A percentile compares a stretch with the other conserved stretches of the same genome.
Evolutionary conservation across 169 alveolate species (phyloP).

Genomic region (Besnoitia besnoiti): DNA sequence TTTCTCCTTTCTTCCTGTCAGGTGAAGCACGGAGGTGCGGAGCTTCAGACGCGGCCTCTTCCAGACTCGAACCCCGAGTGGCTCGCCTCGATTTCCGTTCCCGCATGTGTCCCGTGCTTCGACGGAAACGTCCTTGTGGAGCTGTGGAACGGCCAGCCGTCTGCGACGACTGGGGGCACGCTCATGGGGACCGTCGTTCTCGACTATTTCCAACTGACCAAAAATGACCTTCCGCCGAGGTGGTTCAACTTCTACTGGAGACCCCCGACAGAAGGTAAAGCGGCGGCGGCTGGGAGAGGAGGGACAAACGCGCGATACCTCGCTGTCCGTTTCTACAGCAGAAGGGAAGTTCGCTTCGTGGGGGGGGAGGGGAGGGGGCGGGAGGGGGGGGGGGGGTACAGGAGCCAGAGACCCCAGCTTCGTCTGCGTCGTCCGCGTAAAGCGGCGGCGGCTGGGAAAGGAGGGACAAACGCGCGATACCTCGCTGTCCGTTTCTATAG

Average conservation of each 20-base stretch:
- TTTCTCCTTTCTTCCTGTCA: not conserved
- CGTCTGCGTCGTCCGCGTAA: too few relatives aligned
- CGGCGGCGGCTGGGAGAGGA: not conserved
- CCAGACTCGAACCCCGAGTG: constrained; percentile 7
- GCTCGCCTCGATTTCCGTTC: constrained; percentile 36
- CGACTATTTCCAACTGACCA: constrained; percentile 78
- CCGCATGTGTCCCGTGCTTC: constrained; percentile 55
- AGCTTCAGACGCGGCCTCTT: not conserved
- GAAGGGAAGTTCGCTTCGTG: not conserved
- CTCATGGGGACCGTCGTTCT: constrained; percentile 76
- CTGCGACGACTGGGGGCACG: constrained; percentile 58
- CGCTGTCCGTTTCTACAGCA: not conserved
- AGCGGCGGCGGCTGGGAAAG: not conserved
- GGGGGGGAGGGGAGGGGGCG: not conserved
- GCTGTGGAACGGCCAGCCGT: constrained; percentile 80
- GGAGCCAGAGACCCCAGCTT: too few relatives aligned
- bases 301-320: not conserved
- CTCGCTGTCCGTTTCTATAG: not conserved
- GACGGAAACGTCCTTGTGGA: constrained; percentile 70
- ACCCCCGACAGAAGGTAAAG: constrained; percentile 75
- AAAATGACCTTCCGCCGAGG: constrained; percentile 76
- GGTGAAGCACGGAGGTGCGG: not conserved
- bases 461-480: not conserved
- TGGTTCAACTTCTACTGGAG: constrained; percentile 85
- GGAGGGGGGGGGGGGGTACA: not conserved